Conservation (phyloP, 2,329 filamentous ascomycete genomes). For the Diaporthe ampelina region DNA sequence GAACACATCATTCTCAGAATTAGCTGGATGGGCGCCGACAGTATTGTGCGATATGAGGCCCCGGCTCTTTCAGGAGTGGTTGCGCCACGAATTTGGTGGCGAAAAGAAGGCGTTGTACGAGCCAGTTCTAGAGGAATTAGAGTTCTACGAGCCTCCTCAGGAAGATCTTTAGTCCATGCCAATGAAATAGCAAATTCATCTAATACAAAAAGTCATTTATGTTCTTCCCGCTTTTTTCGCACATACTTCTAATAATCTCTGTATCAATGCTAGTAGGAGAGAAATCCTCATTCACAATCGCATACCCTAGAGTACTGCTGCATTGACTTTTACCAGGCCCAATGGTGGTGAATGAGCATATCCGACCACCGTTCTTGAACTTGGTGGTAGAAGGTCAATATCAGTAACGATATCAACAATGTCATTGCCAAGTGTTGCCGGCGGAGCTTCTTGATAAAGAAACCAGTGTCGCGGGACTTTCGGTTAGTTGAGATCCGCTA, state of each 20-base stretch:
- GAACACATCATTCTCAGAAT: neutral
- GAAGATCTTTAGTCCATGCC: neutral
- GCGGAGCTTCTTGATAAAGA: too few relatives aligned
- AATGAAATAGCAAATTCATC: too few relatives aligned
- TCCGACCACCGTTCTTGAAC: too few relatives aligned
- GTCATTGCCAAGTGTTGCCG: too few relatives aligned
- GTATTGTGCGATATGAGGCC: neutral
- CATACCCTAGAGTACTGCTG: neutral
- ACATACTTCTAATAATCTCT: neutral
- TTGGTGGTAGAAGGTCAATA: too few relatives aligned
- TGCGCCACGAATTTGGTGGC: conserved; percentile 18
- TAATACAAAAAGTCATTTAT: too few relatives aligned
- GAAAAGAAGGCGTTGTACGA: conserved; percentile 10
- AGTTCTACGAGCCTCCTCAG: neutral
- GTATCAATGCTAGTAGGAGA: neutral
- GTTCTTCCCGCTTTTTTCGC: neutral
- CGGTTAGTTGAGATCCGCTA: too few relatives aligned
- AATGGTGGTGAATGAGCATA: too few relatives aligned
- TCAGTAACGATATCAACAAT: too few relatives aligned
- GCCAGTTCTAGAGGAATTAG: conserved; percentile 15
- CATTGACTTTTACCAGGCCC: too few relatives aligned
- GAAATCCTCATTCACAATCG: neutral
- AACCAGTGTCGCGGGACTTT: too few relatives aligned
- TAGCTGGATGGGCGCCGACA: conserved; percentile 12
- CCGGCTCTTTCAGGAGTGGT: conserved; percentile 6